Conservation (phyloP, 306 rosid species). For the Delonix regia region DNA sequence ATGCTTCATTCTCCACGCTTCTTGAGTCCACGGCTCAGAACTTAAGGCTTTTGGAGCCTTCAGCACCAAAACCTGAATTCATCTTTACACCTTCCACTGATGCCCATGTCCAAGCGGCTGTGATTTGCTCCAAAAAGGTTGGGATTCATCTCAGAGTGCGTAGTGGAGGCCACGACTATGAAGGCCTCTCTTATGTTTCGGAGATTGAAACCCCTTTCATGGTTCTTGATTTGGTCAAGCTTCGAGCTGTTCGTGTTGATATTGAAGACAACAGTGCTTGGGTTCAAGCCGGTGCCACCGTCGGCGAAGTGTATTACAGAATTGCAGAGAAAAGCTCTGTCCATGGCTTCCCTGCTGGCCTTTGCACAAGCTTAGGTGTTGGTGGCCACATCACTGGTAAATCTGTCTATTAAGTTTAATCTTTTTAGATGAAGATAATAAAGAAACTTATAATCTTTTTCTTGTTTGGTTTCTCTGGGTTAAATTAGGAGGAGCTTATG, state of each 20-base stretch:
- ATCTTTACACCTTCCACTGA: constrained; percentile 66
- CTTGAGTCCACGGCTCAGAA: constrained; percentile 65
- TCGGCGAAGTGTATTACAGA: constrained; percentile 76
- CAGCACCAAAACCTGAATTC: constrained; percentile 68
- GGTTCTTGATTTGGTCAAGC: constrained; percentile 63
- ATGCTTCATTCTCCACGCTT: constrained; percentile 44
- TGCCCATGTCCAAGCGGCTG: constrained; percentile 68
- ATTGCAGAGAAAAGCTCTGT: constrained; percentile 60
- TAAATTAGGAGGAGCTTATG: constrained; percentile 67
- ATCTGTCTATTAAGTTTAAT: too few species aligned
- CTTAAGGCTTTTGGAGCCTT: constrained; percentile 52
- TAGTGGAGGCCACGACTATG: constrained; percentile 89
- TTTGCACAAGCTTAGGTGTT: constrained; percentile 78
- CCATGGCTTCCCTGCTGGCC: constrained; percentile 80
- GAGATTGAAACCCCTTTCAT: constrained; percentile 58
- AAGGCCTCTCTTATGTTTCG: constrained; percentile 81
- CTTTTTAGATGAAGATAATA: too few species aligned
- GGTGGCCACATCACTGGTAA: constrained; percentile 84
- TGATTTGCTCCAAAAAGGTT: constrained; percentile 65
- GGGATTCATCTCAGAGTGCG: constrained; percentile 63
- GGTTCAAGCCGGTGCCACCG: constrained; percentile 84
- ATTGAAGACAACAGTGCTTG: constrained; percentile 56
- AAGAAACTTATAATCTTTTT: too few species aligned
- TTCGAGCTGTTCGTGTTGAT: constrained; percentile 53
- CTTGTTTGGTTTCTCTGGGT: background rate